Conservation (phyloP, 805 yeast species). For the Helenozyma baotianmanensis region DNA sequence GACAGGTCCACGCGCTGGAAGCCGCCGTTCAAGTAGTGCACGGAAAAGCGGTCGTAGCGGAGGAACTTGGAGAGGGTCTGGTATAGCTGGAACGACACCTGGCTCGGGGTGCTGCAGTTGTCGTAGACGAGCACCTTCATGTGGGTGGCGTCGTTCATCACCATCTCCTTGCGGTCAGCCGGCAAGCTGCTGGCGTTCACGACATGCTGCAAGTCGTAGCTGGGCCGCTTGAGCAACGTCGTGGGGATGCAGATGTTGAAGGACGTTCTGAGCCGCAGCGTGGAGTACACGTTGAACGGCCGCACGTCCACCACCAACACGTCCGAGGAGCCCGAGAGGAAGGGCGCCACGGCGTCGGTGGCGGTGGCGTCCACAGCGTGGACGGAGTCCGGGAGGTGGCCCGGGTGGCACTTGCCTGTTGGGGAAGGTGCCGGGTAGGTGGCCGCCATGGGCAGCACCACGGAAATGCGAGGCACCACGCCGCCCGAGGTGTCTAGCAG, state of each 20-base stretch:
- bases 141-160: conserved; percentile 13
- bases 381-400: conserved; percentile 10
- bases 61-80: conserved; percentile 32
- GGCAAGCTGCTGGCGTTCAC: conserved; percentile 28
- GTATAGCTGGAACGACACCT: conserved; percentile 24
- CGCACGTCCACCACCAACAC: conserved; percentile 33
- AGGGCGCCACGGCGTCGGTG: conserved; percentile 2
- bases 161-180: conserved; percentile 13
- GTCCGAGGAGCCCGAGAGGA: conserved; percentile 1
- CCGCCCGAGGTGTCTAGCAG: conserved; percentile 1
- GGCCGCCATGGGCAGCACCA: neutral
- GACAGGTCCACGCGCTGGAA: conserved; percentile 12
- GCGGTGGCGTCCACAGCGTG: conserved; percentile 9
- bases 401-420: conserved; percentile 12
- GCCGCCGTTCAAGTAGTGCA: conserved; percentile 27
- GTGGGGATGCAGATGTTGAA: conserved; percentile 42
- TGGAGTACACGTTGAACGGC: conserved; percentile 33
- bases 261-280: conserved; percentile 26
- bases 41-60: conserved; percentile 17
- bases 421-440: conserved; percentile 11
- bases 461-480: neutral
- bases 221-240: conserved; percentile 37
- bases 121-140: conserved; percentile 33
- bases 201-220: conserved; percentile 29
- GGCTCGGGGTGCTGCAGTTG: conserved; percentile 17